Percentiles rank a stretch among this genome's conserved stretches.
These are phyloP conservation scores for Scedosporium minutisporum DNA, from an alignment of 2,329 filamentous ascomycete species.

Conservation along the genomic window DNA sequence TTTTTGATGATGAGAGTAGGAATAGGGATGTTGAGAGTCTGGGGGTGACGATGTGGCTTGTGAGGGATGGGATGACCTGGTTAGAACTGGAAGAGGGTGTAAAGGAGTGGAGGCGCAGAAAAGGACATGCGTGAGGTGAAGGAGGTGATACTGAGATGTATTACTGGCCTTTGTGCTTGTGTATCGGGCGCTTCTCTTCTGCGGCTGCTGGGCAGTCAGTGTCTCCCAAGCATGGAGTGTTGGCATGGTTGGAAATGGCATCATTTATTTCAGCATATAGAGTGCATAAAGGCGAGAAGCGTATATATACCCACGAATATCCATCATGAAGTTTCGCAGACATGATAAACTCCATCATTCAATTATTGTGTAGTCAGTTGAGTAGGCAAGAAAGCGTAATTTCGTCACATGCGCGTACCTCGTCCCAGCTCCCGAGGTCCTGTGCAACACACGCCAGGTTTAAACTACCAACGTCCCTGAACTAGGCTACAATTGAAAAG, in stretches of 20 bases:
- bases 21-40: constrained; percentile 73
- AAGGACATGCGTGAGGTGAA: constrained; percentile 29
- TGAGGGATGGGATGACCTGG: constrained; percentile 68
- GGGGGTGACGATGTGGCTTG: constrained; percentile 76
- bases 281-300: no score
- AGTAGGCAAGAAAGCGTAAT: no score
- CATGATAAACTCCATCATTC: no score
- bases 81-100: constrained; percentile 73
- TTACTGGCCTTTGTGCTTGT: not conserved
- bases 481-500: not conserved
- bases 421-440: no score
- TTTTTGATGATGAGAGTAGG: constrained; percentile 86
- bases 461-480: no score
- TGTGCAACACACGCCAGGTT: no score
- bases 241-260: no score
- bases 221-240: not conserved
- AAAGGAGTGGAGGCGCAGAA: constrained; percentile 67
- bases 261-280: no score
- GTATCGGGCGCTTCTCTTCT: not conserved
- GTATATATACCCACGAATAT: no score
- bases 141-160: not conserved
- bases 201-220: not conserved
- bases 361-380: no score
- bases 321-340: no score
- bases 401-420: no score